Evolutionary conservation across 257 asterid species (phyloP).

Genomic region (Przewalskia tangutica): DNA sequence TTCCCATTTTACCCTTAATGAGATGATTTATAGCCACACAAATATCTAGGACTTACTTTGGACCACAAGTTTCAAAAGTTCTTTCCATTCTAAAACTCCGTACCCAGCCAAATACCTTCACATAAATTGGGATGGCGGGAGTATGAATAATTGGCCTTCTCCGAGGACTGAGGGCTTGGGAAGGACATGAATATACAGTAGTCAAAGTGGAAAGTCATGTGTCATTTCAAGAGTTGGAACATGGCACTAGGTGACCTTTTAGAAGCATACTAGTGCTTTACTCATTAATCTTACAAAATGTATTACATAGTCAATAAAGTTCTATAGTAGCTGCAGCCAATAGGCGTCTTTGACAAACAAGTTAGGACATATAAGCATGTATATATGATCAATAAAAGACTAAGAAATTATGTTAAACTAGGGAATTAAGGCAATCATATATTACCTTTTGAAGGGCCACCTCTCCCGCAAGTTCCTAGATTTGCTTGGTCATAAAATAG

Average conservation of each 20-base stretch:
- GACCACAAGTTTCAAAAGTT: no score
- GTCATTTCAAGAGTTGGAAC: not conserved
- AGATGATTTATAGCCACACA: no score
- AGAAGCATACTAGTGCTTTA: not conserved
- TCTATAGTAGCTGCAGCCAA: not conserved
- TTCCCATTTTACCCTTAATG: no score
- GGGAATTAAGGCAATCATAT: not conserved
- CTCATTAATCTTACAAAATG: not conserved
- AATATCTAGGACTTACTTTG: no score
- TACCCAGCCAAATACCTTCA: no score
- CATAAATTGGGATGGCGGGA: no score
- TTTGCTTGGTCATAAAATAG: not conserved
- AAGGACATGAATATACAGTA: not conserved
- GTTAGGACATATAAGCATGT: not conserved
- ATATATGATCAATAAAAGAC: not conserved
- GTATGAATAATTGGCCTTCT: not conserved
- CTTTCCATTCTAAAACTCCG: no score
- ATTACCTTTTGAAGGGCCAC: not conserved
- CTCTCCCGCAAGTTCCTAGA: not conserved
- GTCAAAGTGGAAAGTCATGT: not conserved
- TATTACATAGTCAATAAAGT: not conserved
- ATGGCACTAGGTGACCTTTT: not conserved
- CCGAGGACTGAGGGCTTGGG: not conserved
- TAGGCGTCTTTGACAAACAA: not conserved
- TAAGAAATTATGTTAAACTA: not conserved